A percentile compares a stretch with the other conserved stretches of the same genome.
Conservation (phyloP, 2,329 filamentous ascomycete genomes). For the Didymella lethalis region DNA sequence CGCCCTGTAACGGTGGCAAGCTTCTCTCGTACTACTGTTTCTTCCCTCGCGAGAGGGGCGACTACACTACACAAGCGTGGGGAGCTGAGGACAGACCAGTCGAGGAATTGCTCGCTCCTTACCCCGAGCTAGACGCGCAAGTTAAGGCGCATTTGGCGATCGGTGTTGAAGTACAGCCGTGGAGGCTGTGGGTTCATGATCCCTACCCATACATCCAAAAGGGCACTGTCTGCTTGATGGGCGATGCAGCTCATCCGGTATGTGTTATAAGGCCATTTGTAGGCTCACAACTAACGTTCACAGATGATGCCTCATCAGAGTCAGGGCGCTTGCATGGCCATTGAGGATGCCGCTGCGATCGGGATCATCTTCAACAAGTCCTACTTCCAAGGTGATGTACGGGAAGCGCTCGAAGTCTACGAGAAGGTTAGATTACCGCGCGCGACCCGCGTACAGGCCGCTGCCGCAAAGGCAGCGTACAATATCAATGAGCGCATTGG, state of each 20-base stretch:
- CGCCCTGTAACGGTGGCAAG: constrained; percentile 71
- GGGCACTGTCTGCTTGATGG: constrained; percentile 64
- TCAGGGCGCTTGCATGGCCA: constrained; percentile 74
- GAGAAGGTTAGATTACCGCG: constrained; percentile 49
- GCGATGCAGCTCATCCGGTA: constrained; percentile 72
- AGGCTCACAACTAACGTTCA: background rate
- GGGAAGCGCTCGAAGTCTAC: constrained; percentile 46
- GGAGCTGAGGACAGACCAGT: constrained; percentile 60
- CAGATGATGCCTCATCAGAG: constrained; percentile 74
- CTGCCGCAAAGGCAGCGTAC: constrained; percentile 47
- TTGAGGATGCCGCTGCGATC: constrained; percentile 70
- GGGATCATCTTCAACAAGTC: constrained; percentile 66
- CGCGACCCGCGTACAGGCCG: constrained; percentile 50
- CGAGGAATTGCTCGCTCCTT: constrained; percentile 68
- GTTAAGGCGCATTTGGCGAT: constrained; percentile 66
- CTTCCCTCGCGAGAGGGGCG: constrained; percentile 67
- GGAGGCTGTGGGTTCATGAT: constrained; percentile 70
- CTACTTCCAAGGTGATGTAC: constrained; percentile 52
- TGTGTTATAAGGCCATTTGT: constrained; percentile 15
- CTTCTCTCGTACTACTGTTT: constrained; percentile 75
- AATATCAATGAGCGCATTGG: constrained; percentile 50
- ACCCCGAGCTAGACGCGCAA: constrained; percentile 65
- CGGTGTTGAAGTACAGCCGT: constrained; percentile 69
- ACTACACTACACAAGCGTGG: constrained; percentile 70
- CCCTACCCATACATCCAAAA: constrained; percentile 67